Percentiles rank a stretch among this genome's conserved stretches.
These are phyloP conservation scores for Candida fluviatilis DNA, from an alignment of 805 yeast species.

Conservation along the genomic window DNA sequence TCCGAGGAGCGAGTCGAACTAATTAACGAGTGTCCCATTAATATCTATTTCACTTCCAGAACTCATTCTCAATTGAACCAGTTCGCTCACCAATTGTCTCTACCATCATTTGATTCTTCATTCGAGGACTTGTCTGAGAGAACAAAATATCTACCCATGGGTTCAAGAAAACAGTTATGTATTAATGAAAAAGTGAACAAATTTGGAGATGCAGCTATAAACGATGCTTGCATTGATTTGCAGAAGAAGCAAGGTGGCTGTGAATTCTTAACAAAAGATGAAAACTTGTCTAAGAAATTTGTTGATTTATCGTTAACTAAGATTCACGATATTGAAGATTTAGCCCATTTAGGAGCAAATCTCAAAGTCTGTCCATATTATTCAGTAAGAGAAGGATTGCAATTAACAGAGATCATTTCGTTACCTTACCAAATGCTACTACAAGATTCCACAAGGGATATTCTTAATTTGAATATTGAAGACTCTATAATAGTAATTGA, in stretches of 20 bases:
- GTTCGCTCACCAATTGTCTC: slow-evolving; percentile 64
- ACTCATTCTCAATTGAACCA: slow-evolving; percentile 89
- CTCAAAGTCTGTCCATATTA: slow-evolving; percentile 78
- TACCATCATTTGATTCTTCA: slow-evolving; percentile 64
- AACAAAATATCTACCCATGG: slow-evolving; percentile 67
- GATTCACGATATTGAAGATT: slow-evolving; percentile 77
- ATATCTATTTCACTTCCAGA: slow-evolving; percentile 73
- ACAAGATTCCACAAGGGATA: slow-evolving; percentile 55
- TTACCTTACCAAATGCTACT: slow-evolving; percentile 81
- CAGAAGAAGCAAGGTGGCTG: slow-evolving; percentile 40
- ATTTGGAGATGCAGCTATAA: slow-evolving; percentile 51
- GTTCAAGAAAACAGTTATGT: slow-evolving; percentile 83
- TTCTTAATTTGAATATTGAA: slow-evolving; percentile 54
- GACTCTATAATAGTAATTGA: slow-evolving; percentile 75
- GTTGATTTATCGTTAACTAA: slow-evolving; percentile 52
- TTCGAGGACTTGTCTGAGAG: slow-evolving; percentile 45
- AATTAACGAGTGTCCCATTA: slow-evolving; percentile 25
- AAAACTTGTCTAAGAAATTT: slow-evolving; percentile 36
- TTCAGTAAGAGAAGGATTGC: slow-evolving; percentile 54
- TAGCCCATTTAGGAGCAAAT: slow-evolving; percentile 54
- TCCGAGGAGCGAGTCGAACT: slow-evolving; percentile 15
- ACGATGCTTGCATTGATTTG: slow-evolving; percentile 76
- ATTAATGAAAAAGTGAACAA: slow-evolving; percentile 60
- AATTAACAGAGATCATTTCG: slow-evolving; percentile 68
- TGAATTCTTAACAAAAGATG: slow-evolving; percentile 18